phyloP scores from a whole-genome alignment of 257 asterid species.

The Verbascum thapsus region DNA sequence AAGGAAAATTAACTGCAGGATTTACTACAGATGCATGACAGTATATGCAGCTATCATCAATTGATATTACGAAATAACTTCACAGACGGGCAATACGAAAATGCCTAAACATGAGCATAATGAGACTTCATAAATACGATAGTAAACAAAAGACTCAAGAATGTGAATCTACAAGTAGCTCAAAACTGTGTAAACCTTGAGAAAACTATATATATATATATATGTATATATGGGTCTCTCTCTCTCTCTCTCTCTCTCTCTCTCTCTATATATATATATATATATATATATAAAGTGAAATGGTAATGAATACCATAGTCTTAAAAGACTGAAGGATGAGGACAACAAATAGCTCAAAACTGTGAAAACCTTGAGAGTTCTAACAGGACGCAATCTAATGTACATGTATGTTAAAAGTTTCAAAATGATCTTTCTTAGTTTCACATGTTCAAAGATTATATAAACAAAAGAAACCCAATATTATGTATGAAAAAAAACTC shows the following conservation, averaged over 20 bases:
- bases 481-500: too few species aligned
- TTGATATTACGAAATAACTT: background rate
- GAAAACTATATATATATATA: too few species aligned
- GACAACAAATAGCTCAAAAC: too few species aligned
- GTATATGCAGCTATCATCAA: background rate
- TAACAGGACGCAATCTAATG: constrained; percentile 9
- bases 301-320: background rate
- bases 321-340: background rate
- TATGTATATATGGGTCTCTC: too few species aligned
- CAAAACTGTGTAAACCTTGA: too few species aligned
- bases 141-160: too few species aligned
- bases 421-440: background rate
- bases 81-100: background rate
- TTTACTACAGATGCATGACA: constrained; percentile 3
- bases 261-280: too few species aligned
- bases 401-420: constrained; percentile 1
- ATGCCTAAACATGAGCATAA: constrained; percentile 15
- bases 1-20: constrained; percentile 4
- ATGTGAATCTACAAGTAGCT: too few species aligned
- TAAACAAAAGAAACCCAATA: too few species aligned
- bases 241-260: too few species aligned
- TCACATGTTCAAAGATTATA: background rate
- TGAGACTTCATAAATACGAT: constrained; percentile 13
- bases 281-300: too few species aligned
- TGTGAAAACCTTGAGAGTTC: too few species aligned